These are phyloP conservation scores for Podospora sp. DNA, from an alignment of 495 filamentous ascomycete genomes.

Conservation along the genomic window DNA sequence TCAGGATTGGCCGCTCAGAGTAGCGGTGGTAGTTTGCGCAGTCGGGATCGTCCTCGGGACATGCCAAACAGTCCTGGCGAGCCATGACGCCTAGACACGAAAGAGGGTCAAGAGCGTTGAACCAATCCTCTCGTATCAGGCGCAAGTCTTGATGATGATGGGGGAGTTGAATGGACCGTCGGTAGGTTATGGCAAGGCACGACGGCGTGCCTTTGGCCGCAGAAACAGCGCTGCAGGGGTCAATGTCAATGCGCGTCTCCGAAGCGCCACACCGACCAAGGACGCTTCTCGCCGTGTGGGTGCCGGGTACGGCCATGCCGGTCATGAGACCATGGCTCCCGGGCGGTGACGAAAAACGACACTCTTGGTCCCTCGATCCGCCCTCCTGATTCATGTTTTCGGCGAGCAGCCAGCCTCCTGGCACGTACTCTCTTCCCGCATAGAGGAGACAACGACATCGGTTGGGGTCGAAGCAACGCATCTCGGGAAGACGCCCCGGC, in stretches of 20 bases:
- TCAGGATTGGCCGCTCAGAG: background rate
- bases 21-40: conserved; percentile 7
- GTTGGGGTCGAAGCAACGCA: conserved; percentile 3
- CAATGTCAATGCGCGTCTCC: conserved; percentile 1
- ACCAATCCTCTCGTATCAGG: too few species aligned
- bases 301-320: background rate
- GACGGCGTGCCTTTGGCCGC: background rate
- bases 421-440: background rate
- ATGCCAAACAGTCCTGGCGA: background rate
- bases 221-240: background rate
- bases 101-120: too few species aligned
- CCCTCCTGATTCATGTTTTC: too few species aligned
- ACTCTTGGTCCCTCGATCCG: too few species aligned
- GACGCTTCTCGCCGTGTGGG: background rate
- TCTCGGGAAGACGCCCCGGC: background rate
- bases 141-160: background rate
- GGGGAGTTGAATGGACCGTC: background rate
- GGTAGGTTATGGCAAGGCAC: conserved; percentile 2
- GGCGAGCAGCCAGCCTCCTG: background rate
- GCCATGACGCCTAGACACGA: too few species aligned
- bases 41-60: background rate
- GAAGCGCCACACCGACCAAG: background rate
- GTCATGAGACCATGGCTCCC: background rate
- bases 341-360: too few species aligned
- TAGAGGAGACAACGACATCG: background rate